These are phyloP conservation scores for Diaporthe caulivora DNA, from an alignment of 2,329 filamentous ascomycete species.

Conservation along the genomic window DNA sequence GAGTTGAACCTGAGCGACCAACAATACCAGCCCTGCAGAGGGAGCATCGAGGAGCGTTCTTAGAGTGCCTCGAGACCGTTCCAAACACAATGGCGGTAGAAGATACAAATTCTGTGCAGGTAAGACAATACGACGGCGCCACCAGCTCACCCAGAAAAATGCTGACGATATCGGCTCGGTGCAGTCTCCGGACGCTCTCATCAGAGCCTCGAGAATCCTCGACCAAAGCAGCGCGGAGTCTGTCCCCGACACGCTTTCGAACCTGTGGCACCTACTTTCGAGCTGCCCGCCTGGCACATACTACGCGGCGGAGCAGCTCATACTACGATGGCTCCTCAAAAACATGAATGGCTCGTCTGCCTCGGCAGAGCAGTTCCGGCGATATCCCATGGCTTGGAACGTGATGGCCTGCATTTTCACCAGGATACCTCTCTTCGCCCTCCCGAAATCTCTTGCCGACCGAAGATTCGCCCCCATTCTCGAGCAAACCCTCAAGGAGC, in stretches of 20 bases:
- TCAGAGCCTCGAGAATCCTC: slow-evolving; percentile 66
- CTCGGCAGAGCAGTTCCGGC: slow-evolving; percentile 64
- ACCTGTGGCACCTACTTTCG: slow-evolving; percentile 63
- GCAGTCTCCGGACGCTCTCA: slow-evolving; percentile 51
- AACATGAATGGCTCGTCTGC: slow-evolving; percentile 65
- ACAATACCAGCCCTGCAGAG: no score
- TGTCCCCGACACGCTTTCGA: slow-evolving; percentile 61
- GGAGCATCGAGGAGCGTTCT: neutral
- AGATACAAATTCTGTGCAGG: neutral
- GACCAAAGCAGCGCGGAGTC: slow-evolving; percentile 62
- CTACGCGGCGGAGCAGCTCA: slow-evolving; percentile 67
- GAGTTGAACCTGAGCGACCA: neutral
- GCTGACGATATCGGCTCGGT: neutral
- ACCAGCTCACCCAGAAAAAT: neutral
- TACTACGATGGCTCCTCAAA: slow-evolving; percentile 74
- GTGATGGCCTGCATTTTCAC: slow-evolving; percentile 72
- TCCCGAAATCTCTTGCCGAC: slow-evolving; percentile 79
- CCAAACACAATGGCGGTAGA: slow-evolving; percentile 12
- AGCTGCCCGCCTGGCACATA: slow-evolving; percentile 57
- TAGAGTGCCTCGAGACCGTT: neutral
- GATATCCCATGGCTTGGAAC: slow-evolving; percentile 70
- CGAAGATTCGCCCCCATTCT: slow-evolving; percentile 76
- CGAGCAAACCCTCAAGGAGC: slow-evolving; percentile 73
- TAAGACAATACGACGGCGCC: neutral
- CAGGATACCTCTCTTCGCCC: slow-evolving; percentile 75